Percentiles rank a stretch among this genome's conserved stretches.
phyloP scores from a whole-genome alignment of 2,329 filamentous ascomycete species.

The Fusarium pininemorale region DNA sequence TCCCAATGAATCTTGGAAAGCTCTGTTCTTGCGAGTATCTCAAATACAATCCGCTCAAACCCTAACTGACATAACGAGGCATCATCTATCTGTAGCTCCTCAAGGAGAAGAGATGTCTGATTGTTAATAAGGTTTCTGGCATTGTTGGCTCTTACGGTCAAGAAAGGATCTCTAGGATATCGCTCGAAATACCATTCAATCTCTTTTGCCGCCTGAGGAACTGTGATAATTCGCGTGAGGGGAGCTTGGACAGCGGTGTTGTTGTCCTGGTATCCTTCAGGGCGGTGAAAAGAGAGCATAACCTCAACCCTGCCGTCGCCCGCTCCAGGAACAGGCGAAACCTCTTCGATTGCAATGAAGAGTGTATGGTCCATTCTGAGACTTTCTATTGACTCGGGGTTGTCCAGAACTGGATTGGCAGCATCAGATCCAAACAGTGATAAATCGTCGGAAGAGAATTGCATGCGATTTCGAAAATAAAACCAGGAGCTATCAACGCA shows the following conservation, averaged over 20 bases:
- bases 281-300: neutral
- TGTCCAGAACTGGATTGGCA: fast-evolving
- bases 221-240: neutral
- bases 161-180: neutral
- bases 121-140: neutral
- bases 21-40: neutral
- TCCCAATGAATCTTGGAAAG: neutral
- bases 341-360: neutral
- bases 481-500: no score
- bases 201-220: neutral
- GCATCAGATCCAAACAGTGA: no score
- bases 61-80: neutral
- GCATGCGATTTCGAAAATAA: no score
- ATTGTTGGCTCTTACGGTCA: neutral
- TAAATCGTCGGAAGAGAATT: no score
- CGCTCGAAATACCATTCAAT: neutral
- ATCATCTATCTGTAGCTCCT: neutral
- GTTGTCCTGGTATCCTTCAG: neutral
- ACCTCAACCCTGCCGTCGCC: neutral
- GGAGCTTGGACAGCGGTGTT: neutral
- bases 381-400: no score
- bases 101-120: neutral
- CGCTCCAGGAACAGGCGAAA: neutral
- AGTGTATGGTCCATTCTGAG: no score
- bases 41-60: neutral